These are phyloP conservation scores for Yarrowia sp. DNA, from an alignment of 805 yeast species.

Conservation along the genomic window DNA sequence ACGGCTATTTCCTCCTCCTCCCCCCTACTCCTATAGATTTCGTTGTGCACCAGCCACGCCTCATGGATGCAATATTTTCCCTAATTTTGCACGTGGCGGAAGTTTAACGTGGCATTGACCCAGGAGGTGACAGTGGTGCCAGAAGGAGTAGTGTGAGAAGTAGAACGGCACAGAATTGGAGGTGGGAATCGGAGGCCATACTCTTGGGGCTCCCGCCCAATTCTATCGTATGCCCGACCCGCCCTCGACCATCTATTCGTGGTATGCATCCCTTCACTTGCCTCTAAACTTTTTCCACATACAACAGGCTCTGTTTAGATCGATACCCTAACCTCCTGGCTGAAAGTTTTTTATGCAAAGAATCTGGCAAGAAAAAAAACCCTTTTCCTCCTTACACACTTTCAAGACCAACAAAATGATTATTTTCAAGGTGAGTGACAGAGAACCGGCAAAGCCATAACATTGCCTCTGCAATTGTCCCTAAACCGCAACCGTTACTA, in stretches of 20 bases:
- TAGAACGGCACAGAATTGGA: neutral
- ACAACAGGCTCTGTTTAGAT: neutral
- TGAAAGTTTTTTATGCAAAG: slow-evolving; percentile 33
- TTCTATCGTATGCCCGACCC: neutral
- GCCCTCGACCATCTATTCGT: neutral
- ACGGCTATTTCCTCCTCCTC: too few relatives aligned
- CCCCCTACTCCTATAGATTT: too few relatives aligned
- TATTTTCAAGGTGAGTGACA: slow-evolving; percentile 36
- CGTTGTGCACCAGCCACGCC: slow-evolving; percentile 29
- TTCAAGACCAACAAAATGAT: slow-evolving; percentile 28
- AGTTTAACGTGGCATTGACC: slow-evolving; percentile 38
- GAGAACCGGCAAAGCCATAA: neutral
- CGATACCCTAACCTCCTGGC: slow-evolving; percentile 16
- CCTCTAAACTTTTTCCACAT: slow-evolving; percentile 24
- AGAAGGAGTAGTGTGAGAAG: too few relatives aligned
- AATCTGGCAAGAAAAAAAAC: slow-evolving; percentile 22
- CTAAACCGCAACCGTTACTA: neutral
- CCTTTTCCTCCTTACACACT: slow-evolving; percentile 35
- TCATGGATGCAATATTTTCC: slow-evolving; percentile 10
- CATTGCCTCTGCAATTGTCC: neutral
- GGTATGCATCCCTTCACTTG: slow-evolving; percentile 4
- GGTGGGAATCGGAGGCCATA: neutral
- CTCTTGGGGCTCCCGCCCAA: neutral
- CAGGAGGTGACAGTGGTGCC: neutral
- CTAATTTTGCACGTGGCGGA: slow-evolving; percentile 34